Evolutionary conservation across 2,329 filamentous ascomycete species (phyloP).

Genomic region (Chalara sp.): DNA sequence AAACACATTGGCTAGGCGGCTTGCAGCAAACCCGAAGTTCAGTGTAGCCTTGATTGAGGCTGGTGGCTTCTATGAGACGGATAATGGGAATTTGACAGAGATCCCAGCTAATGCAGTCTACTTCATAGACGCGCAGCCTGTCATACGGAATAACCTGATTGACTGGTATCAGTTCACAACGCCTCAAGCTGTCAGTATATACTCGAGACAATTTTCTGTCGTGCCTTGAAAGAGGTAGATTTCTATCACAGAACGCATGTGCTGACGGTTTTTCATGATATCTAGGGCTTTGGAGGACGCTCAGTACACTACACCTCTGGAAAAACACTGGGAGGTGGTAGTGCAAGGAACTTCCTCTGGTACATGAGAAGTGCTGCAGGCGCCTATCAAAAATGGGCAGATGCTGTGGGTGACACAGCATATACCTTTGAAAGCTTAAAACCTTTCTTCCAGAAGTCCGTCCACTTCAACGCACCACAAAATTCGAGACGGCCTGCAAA

Average conservation of each 20-base stretch:
- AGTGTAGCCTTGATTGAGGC: not conserved
- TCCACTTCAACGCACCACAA: constrained; percentile 27
- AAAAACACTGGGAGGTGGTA: constrained; percentile 30
- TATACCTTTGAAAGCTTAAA: constrained; percentile 40
- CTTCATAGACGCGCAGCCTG: not conserved
- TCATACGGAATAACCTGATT: not conserved
- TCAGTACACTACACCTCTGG: constrained; percentile 11
- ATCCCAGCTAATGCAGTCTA: not conserved
- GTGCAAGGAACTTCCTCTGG: constrained; percentile 33
- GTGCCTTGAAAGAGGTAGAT: no score
- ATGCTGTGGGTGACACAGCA: constrained; percentile 30
- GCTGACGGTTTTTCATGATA: no score
- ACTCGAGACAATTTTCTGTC: not conserved
- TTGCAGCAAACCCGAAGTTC: not conserved
- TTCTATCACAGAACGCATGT: no score
- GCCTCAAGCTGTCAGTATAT: constrained; percentile 3
- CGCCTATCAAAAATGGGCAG: constrained; percentile 36
- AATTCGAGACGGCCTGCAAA: constrained; percentile 3
- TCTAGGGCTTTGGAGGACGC: no score
- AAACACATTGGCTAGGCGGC: not conserved
- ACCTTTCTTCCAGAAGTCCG: constrained; percentile 36
- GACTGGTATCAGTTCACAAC: not conserved
- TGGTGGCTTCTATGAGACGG: not conserved
- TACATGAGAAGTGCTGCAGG: constrained; percentile 31
- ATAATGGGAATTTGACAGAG: not conserved